These are phyloP conservation scores for Erodium maritimum DNA, from an alignment of 345 rosid genomes.

Conservation along the genomic window DNA sequence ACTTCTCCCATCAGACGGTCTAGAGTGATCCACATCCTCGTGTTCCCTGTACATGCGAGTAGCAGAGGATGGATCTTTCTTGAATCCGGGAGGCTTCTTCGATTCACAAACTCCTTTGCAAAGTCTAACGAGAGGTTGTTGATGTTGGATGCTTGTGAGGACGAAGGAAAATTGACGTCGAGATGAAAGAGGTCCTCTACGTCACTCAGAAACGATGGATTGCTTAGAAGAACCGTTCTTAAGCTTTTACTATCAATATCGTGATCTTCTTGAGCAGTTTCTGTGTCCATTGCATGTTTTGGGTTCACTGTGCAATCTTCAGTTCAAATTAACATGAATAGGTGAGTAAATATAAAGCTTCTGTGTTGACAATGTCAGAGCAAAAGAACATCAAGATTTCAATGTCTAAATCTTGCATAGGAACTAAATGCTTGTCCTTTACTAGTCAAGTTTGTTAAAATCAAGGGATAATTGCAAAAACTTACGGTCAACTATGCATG, in stretches of 20 bases:
- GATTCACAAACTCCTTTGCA: constrained; percentile 47
- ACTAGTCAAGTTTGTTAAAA: too few species aligned
- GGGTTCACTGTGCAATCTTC: constrained; percentile 1
- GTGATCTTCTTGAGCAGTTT: constrained; percentile 7
- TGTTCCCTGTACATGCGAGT: constrained; percentile 7
- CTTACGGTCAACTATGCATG: too few species aligned
- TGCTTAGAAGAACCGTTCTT: constrained; percentile 29
- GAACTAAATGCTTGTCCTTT: too few species aligned
- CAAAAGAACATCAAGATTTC: too few species aligned
- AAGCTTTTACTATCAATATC: constrained; percentile 9
- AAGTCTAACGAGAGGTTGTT: constrained; percentile 39
- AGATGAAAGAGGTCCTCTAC: constrained; percentile 42
- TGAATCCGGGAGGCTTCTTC: constrained; percentile 35
- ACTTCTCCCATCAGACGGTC: constrained; percentile 51
- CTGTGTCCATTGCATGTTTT: constrained; percentile 5
- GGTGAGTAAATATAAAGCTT: neutral
- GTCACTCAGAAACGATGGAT: constrained; percentile 32
- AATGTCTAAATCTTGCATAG: too few species aligned
- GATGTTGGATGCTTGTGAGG: constrained; percentile 8
- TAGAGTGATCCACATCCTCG: constrained; percentile 21
- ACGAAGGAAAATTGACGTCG: constrained; percentile 10
- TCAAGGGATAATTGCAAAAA: too few species aligned
- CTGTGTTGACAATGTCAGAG: neutral
- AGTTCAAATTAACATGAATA: too few species aligned
- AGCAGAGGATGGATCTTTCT: constrained; percentile 16